These are phyloP conservation scores for Hypoxylon subgilvum DNA, from an alignment of 495 filamentous ascomycete genomes.

Conservation along the genomic window DNA sequence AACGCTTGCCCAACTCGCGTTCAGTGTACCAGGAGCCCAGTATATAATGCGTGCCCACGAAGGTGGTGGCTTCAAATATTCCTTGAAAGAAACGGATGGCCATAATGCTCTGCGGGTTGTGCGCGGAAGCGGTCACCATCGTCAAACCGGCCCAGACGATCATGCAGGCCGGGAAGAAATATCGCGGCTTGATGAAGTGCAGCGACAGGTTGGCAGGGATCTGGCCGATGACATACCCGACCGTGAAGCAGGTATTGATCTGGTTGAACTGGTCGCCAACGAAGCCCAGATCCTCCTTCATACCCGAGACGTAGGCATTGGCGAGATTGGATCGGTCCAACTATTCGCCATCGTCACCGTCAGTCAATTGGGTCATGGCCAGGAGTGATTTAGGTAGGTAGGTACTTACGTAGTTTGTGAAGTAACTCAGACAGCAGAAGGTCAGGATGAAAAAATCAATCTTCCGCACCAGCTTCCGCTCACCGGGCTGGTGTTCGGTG, in stretches of 20 bases:
- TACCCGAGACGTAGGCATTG: constrained; percentile 70
- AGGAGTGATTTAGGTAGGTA: background rate
- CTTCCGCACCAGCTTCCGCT: constrained; percentile 58
- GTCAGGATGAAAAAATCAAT: constrained; percentile 70
- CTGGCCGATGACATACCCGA: constrained; percentile 63
- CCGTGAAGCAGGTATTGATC: constrained; percentile 61
- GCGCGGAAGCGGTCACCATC: constrained; percentile 62
- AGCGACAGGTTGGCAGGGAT: constrained; percentile 66
- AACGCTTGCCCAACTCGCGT: constrained; percentile 68
- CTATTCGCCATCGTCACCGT: constrained; percentile 30
- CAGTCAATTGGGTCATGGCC: constrained; percentile 10
- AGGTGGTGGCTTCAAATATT: constrained; percentile 64
- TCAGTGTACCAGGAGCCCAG: constrained; percentile 72
- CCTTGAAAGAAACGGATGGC: constrained; percentile 73
- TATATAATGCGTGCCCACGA: constrained; percentile 70
- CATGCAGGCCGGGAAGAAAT: constrained; percentile 68
- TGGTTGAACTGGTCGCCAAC: constrained; percentile 62
- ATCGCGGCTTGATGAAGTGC: constrained; percentile 62
- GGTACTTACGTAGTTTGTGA: constrained; percentile 49
- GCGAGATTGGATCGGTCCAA: constrained; percentile 65
- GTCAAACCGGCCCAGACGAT: constrained; percentile 66
- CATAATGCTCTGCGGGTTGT: constrained; percentile 61
- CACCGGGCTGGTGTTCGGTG: constrained; percentile 46
- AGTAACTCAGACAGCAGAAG: constrained; percentile 68
- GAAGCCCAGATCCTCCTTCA: constrained; percentile 68